These are phyloP conservation scores for Miamiensis avidus DNA, from an alignment of 169 alveolate genomes.

Conservation along the genomic window DNA sequence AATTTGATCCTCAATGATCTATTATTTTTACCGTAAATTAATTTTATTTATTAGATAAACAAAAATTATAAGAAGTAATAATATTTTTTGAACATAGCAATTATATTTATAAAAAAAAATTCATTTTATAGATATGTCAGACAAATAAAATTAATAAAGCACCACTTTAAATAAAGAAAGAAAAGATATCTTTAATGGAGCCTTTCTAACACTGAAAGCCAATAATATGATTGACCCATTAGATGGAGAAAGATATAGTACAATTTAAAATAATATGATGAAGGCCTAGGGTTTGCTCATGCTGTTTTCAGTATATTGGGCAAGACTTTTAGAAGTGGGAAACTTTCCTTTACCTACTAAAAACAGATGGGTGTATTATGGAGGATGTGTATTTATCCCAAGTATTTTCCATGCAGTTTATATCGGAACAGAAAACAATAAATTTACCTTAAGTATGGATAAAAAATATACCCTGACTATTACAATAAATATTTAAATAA, in stretches of 20 bases:
- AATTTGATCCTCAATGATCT: too few species aligned
- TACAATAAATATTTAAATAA: constrained; percentile 5
- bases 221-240: constrained; percentile 1
- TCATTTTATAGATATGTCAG: too few species aligned
- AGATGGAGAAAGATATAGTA: constrained; percentile 1
- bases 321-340: constrained; percentile 15
- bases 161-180: too few species aligned
- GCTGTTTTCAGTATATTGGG: constrained; percentile 18
- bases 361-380: constrained; percentile 11
- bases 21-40: too few species aligned
- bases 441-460: background rate
- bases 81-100: too few species aligned
- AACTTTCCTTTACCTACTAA: constrained; percentile 13
- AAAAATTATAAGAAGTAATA: too few species aligned
- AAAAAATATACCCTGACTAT: constrained; percentile 12
- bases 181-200: constrained; percentile 1
- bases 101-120: too few species aligned
- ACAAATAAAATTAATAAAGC: too few species aligned
- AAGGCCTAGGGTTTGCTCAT: constrained; percentile 13
- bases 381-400: constrained; percentile 2
- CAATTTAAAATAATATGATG: background rate
- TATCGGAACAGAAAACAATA: background rate
- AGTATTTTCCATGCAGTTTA: constrained; percentile 5
- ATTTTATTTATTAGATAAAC: too few species aligned
- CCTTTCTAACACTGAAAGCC: constrained; percentile 4